Evolutionary conservation across 2,329 filamentous ascomycete genomes (phyloP), one percentile per base, ranked within the genome.

Genomic region (Fusarium heterosporum): DNA sequence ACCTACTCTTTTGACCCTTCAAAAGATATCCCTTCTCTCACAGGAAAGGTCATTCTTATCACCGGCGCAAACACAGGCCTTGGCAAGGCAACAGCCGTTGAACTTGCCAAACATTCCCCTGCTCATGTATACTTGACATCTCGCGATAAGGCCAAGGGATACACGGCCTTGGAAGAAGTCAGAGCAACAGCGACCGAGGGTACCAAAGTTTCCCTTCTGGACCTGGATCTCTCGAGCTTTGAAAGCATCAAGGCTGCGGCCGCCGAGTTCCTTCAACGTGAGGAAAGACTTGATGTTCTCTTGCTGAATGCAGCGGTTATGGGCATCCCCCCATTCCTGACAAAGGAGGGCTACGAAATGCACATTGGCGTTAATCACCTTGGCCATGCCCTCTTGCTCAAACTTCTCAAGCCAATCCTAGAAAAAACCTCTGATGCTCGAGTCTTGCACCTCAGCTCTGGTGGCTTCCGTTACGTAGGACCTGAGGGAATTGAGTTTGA

Each of bases 351-450:
- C 0, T 56, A 62, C 1, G 59, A 62, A 6, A 62, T 62, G 57
- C 57, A 62, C 2, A 56, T 62, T 4, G 57, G 59, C 1, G 56
- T 32, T 2, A 62, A 62, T 3, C 49, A 62, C 7, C 49, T 62
- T 0, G 57, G 59, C 0, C 59, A 62, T 3, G 59, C 49, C 1
- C 39, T 62, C 0, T 11, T 62, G 0, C 28, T 62, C 2, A 62
- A 40, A 0, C 28, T 56, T 0, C 28, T 62, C 3, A 14, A 40
- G 0, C 32, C 42, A 0, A 16, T 4, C 0, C 26, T 61, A 0
- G 48, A 48, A 0, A 43, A 29, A 5, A 38, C 36, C 0, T 14
- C 36, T 0, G 14, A 3, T 12, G 41, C 48, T 6, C 25, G 56
- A 7, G 48, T 30, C 0, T 6, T 61, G 0, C 58, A 61, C 25